Conservation (phyloP, 23 red algal genomes). For the Gracilaria vermiculophylla region DNA sequence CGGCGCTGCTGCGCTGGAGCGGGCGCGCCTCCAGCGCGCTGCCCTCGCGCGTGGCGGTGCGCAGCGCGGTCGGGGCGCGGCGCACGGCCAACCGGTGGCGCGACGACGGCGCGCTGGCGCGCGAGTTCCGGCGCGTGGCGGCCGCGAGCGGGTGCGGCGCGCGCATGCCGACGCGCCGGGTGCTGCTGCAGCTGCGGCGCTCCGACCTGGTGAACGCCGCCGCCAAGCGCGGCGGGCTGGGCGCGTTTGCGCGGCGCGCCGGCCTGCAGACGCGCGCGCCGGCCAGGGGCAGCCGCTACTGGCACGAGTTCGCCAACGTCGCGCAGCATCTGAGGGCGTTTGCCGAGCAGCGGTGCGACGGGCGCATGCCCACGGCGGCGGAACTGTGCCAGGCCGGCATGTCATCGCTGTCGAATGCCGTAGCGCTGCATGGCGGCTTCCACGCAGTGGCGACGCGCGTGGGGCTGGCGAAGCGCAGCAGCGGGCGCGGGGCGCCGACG, state of each 20-base stretch:
- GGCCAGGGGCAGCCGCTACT: background rate
- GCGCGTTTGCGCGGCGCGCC: background rate
- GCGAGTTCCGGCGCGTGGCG: constrained; percentile 16
- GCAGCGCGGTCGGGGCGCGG: background rate
- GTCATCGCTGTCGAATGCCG: constrained; percentile 32
- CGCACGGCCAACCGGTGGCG: background rate
- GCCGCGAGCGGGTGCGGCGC: background rate
- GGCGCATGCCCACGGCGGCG: constrained; percentile 39
- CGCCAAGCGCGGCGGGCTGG: constrained; percentile 29
- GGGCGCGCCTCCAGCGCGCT: background rate
- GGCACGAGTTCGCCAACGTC: constrained; percentile 13
- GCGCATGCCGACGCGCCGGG: constrained; percentile 26
- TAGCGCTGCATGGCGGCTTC: constrained; percentile 51
- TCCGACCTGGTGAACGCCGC: constrained; percentile 32
- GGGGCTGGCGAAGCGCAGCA: background rate
- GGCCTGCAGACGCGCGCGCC: background rate
- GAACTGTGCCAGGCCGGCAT: background rate
- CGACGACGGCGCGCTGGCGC: background rate
- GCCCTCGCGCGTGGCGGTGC: background rate
- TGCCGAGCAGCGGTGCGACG: background rate
- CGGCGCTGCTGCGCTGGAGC: constrained; percentile 17
- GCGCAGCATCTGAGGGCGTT: background rate
- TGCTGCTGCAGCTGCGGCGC: background rate
- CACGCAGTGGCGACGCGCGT: background rate
- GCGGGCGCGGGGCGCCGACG: constrained; percentile 3